Base-by-base conservation (phyloP, 352 stramenopile genomes). In the Globisporangium recalcitrans region DNA sequence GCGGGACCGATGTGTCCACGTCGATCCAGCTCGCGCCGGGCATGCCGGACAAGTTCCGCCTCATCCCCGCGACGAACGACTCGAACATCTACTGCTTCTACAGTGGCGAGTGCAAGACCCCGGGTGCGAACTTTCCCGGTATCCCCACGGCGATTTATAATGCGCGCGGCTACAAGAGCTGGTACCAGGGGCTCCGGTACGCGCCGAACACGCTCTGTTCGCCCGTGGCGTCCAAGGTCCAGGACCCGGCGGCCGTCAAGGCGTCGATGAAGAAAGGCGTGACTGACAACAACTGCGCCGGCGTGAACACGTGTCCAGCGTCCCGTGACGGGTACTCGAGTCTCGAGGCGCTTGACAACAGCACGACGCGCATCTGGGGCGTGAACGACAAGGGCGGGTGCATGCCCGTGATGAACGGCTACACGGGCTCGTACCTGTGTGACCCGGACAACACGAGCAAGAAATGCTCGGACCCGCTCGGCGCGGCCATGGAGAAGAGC, bases 361-460 rank as follows among this genome's bases (percentile, higher is more conserved):
- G 46, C 56, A 62, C 59, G 27, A 72, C 68, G 4, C 71, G 70
- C 27, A 67, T 65, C 51, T 91, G 82, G 82, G 82, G 82, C 3
- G 82, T 91, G 40, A 91, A 91, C 68, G 69, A 65, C n/a, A 75
- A 88, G 16, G 82, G 82, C 63, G 83, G 72, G 21, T 90, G 78
- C 56, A 84, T 79, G 27, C 65, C 80, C 0, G 63, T 73, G 49
- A 74, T 83, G 65, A 90, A 90, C 66, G 74, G 63, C 26, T 90
- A 88, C 64, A 78, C 78, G 40, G 80, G 80, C 46, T 65, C 75
- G 22, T 87, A 76, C 56, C 55, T 88, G n/a, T 88, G 81, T 55
- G 75, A 87, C 52, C 81, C 74, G 1, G 81, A 88, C 64, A 85
- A 72, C 62, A 69, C 77, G 21, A 72, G 87, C 68, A 57, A 53